phyloP scores from a whole-genome alignment of 805 yeast species.

The Brettanomyces nanus region DNA sequence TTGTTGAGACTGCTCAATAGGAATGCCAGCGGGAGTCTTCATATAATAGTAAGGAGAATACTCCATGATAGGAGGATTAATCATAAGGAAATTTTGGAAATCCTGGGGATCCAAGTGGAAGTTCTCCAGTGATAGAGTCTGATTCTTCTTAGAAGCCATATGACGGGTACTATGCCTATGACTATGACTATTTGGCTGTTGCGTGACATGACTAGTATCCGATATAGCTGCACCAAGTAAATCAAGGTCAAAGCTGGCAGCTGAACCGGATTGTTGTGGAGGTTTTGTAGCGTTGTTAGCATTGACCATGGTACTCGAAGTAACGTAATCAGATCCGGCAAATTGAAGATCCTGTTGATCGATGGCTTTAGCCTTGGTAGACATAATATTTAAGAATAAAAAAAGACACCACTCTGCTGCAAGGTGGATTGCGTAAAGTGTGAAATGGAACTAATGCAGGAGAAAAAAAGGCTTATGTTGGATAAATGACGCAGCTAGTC shows the following conservation, averaged over 20 bases:
- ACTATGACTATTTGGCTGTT: no score
- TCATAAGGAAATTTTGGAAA: conserved; percentile 27
- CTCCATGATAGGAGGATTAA: conserved; percentile 30
- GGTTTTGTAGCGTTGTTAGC: no score
- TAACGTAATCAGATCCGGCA: no score
- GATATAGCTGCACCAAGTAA: not conserved
- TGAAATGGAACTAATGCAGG: no score
- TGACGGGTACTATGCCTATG: no score
- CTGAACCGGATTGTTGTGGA: no score
- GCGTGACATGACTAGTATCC: not conserved
- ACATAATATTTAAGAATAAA: not conserved
- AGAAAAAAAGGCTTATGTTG: no score
- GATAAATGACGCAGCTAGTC: no score
- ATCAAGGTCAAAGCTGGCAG: not conserved
- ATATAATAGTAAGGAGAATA: conserved; percentile 16
- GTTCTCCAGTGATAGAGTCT: conserved; percentile 14
- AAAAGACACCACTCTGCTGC: no score
- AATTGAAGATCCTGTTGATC: no score
- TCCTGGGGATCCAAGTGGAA: conserved; percentile 28
- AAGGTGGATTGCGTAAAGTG: not conserved
- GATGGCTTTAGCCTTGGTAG: not conserved
- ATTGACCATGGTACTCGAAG: no score
- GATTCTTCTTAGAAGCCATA: no score
- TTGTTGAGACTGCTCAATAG: not conserved
- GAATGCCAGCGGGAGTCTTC: conserved; percentile 1